Percentiles rank a stretch among this genome's conserved stretches.
Evolutionary conservation across 306 rosid genomes (phyloP).

Genomic region (Rubus parviflorus): DNA sequence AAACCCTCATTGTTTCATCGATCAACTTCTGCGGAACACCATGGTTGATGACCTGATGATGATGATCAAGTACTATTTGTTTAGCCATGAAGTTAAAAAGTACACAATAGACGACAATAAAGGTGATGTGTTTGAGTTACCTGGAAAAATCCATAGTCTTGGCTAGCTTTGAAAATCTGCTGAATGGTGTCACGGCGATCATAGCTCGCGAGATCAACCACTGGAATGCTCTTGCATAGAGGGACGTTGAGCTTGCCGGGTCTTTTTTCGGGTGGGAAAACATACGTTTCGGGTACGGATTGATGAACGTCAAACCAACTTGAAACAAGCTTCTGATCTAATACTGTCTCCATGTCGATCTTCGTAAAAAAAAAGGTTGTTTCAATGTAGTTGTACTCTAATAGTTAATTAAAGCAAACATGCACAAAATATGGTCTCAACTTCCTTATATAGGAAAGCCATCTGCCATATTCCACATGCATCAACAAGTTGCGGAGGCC

Average conservation of each 20-base stretch:
- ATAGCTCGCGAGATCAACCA: constrained; percentile 40
- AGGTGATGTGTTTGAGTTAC: constrained; percentile 20
- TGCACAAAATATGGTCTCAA: neutral
- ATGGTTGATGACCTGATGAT: constrained; percentile 63
- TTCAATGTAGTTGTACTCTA: neutral
- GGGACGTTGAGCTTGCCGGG: constrained; percentile 32
- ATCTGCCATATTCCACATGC: constrained; percentile 10
- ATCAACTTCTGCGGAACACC: constrained; percentile 52
- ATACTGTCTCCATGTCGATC: constrained; percentile 7
- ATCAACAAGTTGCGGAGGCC: neutral
- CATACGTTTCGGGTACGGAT: constrained; percentile 33
- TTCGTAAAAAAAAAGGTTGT: constrained; percentile 1
- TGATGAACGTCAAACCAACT: constrained; percentile 23
- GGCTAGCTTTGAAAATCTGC: constrained; percentile 42
- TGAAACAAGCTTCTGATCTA: constrained; percentile 29
- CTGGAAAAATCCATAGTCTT: constrained; percentile 72
- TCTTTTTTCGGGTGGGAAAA: constrained; percentile 33
- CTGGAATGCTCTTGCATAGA: constrained; percentile 36
- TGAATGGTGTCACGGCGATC: constrained; percentile 35
- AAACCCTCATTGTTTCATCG: constrained; percentile 37
- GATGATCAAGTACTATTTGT: neutral
- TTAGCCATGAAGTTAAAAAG: neutral
- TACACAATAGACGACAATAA: neutral
- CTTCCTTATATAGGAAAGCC: constrained; percentile 7
- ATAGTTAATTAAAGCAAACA: neutral